phyloP scores from a whole-genome alignment of 1,284 basidiomycete species.

The Coriolopsis trogii region DNA sequence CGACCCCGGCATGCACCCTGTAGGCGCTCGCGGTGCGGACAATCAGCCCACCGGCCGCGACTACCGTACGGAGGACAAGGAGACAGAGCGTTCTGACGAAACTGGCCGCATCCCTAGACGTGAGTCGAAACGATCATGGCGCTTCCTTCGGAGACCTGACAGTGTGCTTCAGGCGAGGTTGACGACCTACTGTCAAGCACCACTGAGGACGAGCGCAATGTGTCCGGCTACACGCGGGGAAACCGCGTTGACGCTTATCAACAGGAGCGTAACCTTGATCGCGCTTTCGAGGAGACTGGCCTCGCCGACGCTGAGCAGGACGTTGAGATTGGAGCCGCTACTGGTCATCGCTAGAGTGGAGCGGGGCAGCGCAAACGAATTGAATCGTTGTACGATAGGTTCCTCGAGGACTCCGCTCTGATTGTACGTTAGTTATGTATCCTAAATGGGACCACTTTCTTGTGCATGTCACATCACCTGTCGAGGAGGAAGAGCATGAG shows the following conservation, averaged over 20 bases:
- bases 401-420: background rate
- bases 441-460: too few relatives aligned
- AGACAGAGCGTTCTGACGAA: conserved; percentile 26
- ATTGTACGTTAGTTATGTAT: background rate
- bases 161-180: conserved; percentile 25
- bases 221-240: conserved; percentile 27
- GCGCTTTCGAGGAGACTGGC: conserved; percentile 22
- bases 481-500: background rate
- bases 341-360: conserved; percentile 6
- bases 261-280: conserved; percentile 33
- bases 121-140: conserved; percentile 5
- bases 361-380: background rate
- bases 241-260: conserved; percentile 31
- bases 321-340: conserved; percentile 25
- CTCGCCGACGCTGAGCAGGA: conserved; percentile 23
- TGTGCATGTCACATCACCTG: background rate
- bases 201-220: conserved; percentile 25
- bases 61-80: conserved; percentile 25
- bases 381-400: background rate
- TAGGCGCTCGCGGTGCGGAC: conserved; percentile 30
- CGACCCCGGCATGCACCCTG: conserved; percentile 19
- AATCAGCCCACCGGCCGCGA: conserved; percentile 27
- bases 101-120: conserved; percentile 28
- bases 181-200: conserved; percentile 27
- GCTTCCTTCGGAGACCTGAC: background rate